Percentiles rank a stretch among this genome's conserved stretches.
Conservation (phyloP, 345 rosid genomes). For the Gossypium anomalum region DNA sequence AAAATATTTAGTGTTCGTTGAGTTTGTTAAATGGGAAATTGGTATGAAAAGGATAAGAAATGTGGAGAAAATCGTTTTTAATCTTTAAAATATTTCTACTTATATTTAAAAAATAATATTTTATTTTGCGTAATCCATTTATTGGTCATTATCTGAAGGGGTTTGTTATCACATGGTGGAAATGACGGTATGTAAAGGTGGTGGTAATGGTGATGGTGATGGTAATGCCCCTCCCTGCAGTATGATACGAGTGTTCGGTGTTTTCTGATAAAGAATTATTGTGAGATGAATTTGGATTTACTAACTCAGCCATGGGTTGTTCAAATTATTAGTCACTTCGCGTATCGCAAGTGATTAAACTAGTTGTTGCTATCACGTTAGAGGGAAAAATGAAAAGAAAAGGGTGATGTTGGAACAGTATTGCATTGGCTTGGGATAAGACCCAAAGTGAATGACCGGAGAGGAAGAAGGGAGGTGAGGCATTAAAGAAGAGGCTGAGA, state of each 20-base stretch:
- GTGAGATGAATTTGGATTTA: neutral
- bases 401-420: neutral
- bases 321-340: neutral
- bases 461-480: neutral
- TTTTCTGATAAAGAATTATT: neutral
- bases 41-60: no score
- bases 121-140: neutral
- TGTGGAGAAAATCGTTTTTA: no score
- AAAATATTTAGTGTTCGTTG: neutral
- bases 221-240: neutral
- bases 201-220: neutral
- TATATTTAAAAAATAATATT: no score
- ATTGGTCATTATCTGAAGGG: neutral
- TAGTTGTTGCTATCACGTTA: neutral
- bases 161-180: neutral
- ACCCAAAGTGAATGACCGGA: neutral
- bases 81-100: no score
- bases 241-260: neutral
- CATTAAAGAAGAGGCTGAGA: neutral
- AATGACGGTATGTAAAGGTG: neutral
- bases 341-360: neutral
- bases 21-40: neutral
- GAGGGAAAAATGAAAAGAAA: neutral
- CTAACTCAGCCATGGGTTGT: neutral
- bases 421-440: neutral